A percentile compares a stretch with the other conserved stretches of the same genome.
Conservation (phyloP, 2,329 filamentous ascomycete species). For the Fusarium tanahbumbuense region DNA sequence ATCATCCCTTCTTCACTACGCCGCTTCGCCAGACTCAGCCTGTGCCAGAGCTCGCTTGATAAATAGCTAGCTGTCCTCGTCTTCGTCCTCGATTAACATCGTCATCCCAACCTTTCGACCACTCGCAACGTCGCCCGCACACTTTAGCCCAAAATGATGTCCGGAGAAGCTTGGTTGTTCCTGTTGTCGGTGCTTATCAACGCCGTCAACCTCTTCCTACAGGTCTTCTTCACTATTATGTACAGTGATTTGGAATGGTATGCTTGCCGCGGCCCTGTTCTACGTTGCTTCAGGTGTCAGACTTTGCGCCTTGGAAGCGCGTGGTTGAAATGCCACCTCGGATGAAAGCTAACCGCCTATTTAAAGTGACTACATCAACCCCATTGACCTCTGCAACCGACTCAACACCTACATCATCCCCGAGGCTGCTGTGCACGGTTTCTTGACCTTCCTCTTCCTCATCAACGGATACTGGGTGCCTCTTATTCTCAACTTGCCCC, state of each 20-base stretch:
- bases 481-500: slow-evolving; percentile 88
- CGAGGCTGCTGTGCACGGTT: slow-evolving; percentile 96
- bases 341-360: slow-evolving; percentile 32
- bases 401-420: slow-evolving; percentile 99
- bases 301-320: slow-evolving; percentile 34
- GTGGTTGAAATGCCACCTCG: slow-evolving; percentile 8
- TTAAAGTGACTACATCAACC: slow-evolving; percentile 97
- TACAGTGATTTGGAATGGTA: slow-evolving; percentile 99
- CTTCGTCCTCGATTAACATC: slow-evolving; percentile 35
- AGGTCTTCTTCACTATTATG: slow-evolving; percentile 99
- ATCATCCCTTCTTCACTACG: slow-evolving; percentile 22
- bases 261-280: slow-evolving; percentile 52
- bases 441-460: slow-evolving; percentile 94
- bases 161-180: slow-evolving; percentile 98
- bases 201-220: slow-evolving; percentile 99
- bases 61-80: slow-evolving; percentile 39
- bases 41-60: slow-evolving; percentile 45
- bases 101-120: slow-evolving; percentile 22
- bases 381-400: slow-evolving; percentile 99
- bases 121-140: slow-evolving; percentile 20
- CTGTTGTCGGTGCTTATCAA: slow-evolving; percentile 98
- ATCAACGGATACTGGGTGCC: slow-evolving; percentile 99
- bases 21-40: slow-evolving; percentile 34
- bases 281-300: slow-evolving; percentile 23
- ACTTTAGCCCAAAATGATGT: slow-evolving; percentile 69